Conservation (phyloP, 1,284 basidiomycete species). For the Vanrija humicola region DNA sequence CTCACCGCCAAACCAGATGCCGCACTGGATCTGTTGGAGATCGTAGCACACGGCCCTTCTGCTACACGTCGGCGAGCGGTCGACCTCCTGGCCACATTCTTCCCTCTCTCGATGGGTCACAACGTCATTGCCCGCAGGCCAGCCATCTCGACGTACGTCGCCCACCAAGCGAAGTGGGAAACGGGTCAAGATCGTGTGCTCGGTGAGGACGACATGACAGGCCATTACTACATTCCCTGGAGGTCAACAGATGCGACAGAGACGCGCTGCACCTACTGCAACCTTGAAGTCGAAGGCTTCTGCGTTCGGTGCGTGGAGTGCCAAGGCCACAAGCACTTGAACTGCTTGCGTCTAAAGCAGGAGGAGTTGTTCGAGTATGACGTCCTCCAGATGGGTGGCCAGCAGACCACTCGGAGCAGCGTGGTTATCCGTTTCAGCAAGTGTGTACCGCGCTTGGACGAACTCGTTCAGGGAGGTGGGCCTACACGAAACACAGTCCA, state of each 20-base stretch:
- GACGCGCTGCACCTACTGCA: conserved; percentile 9
- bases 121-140: conserved; percentile 43
- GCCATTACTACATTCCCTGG: conserved; percentile 39
- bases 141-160: conserved; percentile 26
- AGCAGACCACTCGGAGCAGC: neutral
- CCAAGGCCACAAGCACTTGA: conserved; percentile 21
- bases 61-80: conserved; percentile 57
- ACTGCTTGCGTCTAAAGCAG: conserved; percentile 23
- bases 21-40: conserved; percentile 64
- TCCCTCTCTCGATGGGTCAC: conserved; percentile 66
- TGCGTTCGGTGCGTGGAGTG: conserved; percentile 35
- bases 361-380: conserved; percentile 27
- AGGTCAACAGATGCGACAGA: conserved; percentile 4
- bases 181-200: conserved; percentile 31
- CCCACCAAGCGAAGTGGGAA: conserved; percentile 31
- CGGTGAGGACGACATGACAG: conserved; percentile 28
- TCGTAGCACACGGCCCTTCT: conserved; percentile 62
- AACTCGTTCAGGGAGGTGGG: conserved; percentile 21
- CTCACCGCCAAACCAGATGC: conserved; percentile 61
- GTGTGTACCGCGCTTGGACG: conserved; percentile 23
- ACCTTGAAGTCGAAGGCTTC: conserved; percentile 27
- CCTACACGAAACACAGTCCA: conserved; percentile 1
- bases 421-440: conserved; percentile 28
- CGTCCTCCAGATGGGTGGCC: conserved; percentile 7
- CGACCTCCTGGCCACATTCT: conserved; percentile 59